Evolutionary conservation across 306 rosid genomes (phyloP).

Genomic region (Astragalus membranaceus): DNA sequence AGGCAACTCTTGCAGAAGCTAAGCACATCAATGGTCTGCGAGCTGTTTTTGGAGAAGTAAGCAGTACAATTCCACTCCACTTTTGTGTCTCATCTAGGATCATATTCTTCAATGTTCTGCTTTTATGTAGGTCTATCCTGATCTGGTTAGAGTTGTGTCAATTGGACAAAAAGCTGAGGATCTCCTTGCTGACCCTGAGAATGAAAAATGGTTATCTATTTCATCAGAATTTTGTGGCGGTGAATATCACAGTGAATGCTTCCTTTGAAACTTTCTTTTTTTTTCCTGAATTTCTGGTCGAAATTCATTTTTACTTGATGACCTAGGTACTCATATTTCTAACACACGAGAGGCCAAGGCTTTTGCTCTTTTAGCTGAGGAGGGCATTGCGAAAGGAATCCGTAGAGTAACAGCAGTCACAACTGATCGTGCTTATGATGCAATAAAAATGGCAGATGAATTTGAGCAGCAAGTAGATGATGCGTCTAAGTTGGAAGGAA

Average conservation of each 20-base stretch:
- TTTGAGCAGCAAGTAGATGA: constrained; percentile 74
- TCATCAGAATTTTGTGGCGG: constrained; percentile 96
- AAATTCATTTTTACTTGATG: constrained; percentile 20
- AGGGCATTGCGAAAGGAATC: constrained; percentile 93
- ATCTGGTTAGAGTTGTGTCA: constrained; percentile 88
- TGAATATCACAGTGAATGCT: constrained; percentile 22
- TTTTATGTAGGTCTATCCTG: constrained; percentile 79
- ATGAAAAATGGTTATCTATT: constrained; percentile 63
- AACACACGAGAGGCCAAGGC: constrained; percentile 92
- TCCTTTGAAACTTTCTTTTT: constrained; percentile 8
- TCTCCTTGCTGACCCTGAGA: constrained; percentile 70
- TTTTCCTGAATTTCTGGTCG: constrained; percentile 3
- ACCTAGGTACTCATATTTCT: constrained; percentile 80
- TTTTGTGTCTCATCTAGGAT: constrained; percentile 12
- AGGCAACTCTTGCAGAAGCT: constrained; percentile 69
- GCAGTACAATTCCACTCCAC: constrained; percentile 16
- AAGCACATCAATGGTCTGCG: constrained; percentile 73
- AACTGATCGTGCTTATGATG: constrained; percentile 57
- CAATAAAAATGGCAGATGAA: constrained; percentile 51
- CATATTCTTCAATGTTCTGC: constrained; percentile 14
- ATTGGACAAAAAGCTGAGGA: constrained; percentile 84
- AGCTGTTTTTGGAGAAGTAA: constrained; percentile 98
- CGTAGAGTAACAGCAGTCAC: constrained; percentile 98
- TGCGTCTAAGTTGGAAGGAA: constrained; percentile 59
- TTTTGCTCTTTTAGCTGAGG: constrained; percentile 93